Evolutionary conservation across 495 filamentous ascomycete genomes (phyloP).

Genomic region (Emericellopsis terricola): DNA sequence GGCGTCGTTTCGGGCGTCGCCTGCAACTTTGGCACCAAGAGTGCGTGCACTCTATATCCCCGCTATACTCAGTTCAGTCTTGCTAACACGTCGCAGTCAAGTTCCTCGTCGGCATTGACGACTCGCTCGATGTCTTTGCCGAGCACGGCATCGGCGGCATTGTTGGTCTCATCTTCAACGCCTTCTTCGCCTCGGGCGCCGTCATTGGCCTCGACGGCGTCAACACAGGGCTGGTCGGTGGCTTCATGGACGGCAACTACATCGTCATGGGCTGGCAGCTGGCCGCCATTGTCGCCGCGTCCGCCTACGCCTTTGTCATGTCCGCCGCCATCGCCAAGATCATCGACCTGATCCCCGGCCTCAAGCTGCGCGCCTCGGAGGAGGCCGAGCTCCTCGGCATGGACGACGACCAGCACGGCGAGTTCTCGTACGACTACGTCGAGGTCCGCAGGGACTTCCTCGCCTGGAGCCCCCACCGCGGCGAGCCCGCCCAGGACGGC

Average conservation of each 20-base stretch:
- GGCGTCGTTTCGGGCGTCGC: constrained; percentile 71
- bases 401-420: constrained; percentile 97
- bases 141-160: constrained; percentile 95
- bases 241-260: constrained; percentile 79
- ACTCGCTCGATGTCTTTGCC: constrained; percentile 94
- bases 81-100: constrained; percentile 65
- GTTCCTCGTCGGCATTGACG: constrained; percentile 87
- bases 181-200: constrained; percentile 68
- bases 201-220: constrained; percentile 91
- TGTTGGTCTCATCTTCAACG: constrained; percentile 85
- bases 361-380: constrained; percentile 80
- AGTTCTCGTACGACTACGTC: constrained; percentile 99
- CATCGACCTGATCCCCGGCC: constrained; percentile 77
- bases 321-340: constrained; percentile 64
- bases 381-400: constrained; percentile 96
- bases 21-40: constrained; percentile 90
- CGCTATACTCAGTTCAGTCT: too few species aligned
- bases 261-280: constrained; percentile 84
- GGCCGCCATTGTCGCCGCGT: constrained; percentile 65
- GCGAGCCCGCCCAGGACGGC: constrained; percentile 44
- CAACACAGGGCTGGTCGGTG: constrained; percentile 60
- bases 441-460: constrained; percentile 95
- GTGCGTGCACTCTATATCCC: constrained; percentile 22
- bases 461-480: constrained; percentile 85
- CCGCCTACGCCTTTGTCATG: constrained; percentile 67